A percentile compares a stretch with the other conserved stretches of the same genome.
Evolutionary conservation across 208 protist species (phyloP).

Genomic region (Lotmaria passim): DNA sequence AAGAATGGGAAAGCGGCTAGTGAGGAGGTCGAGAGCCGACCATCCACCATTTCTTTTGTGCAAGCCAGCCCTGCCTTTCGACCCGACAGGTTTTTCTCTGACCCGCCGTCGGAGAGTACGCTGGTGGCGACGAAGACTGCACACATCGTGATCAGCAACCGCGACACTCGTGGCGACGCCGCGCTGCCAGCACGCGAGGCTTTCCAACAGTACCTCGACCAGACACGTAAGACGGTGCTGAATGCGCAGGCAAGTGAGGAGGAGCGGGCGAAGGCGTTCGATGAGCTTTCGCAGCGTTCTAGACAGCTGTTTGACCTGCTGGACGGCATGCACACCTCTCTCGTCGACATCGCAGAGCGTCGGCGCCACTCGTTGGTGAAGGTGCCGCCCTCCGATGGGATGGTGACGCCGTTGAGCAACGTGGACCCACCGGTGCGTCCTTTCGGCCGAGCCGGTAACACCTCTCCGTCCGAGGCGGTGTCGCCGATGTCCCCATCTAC

Average conservation of each 20-base stretch:
- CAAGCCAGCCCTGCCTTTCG: neutral
- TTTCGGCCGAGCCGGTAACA: neutral
- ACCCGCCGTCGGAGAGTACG: neutral
- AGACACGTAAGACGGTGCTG: constrained; percentile 20
- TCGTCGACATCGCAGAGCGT: constrained; percentile 8
- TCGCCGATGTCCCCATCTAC: too few species aligned
- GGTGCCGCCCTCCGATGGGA: constrained; percentile 22
- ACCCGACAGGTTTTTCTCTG: neutral
- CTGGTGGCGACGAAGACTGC: neutral
- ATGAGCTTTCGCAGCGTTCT: constrained; percentile 25
- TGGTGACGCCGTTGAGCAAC: neutral
- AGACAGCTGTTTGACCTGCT: constrained; percentile 35
- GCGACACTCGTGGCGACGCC: too few species aligned
- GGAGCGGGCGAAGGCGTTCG: constrained; percentile 25
- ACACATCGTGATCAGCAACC: neutral
- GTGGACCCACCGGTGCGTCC: neutral
- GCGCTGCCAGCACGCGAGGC: neutral
- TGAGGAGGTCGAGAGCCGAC: neutral
- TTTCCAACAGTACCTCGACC: constrained; percentile 30
- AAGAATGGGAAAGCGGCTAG: neutral
- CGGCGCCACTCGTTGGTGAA: constrained; percentile 20
- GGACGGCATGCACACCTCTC: constrained; percentile 16
- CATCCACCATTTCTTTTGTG: neutral
- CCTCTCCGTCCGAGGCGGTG: neutral
- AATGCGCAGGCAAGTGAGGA: constrained; percentile 7